Conservation (phyloP, 176 grass and related monocot species). For the Musa beccarii region DNA sequence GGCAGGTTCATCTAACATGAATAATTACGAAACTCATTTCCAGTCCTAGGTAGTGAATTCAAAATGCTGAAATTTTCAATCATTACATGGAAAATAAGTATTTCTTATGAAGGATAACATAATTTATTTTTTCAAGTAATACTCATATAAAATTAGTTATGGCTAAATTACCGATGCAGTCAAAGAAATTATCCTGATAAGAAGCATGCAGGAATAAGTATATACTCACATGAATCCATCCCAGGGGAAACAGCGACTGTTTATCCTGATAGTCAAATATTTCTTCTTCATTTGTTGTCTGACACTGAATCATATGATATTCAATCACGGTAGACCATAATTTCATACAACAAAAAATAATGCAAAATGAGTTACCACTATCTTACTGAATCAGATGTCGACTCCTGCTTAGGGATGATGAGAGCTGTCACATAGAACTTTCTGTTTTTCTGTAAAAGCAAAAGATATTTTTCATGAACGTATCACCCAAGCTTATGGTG, state of each 20-base stretch:
- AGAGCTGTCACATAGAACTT: constrained; percentile 50
- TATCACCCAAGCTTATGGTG: neutral
- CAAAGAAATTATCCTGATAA: neutral
- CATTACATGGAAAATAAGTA: neutral
- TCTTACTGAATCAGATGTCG: constrained; percentile 41
- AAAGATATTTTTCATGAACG: neutral
- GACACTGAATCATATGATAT: constrained; percentile 20
- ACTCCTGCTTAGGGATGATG: constrained; percentile 47
- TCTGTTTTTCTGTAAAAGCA: constrained; percentile 50
- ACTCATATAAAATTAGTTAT: neutral
- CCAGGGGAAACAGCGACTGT: constrained; percentile 48
- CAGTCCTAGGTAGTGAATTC: neutral
- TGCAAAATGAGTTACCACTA: neutral
- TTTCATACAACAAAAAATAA: neutral
- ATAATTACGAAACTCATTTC: neutral
- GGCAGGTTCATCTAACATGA: no score
- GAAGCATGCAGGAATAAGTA: neutral
- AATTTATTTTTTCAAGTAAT: neutral
- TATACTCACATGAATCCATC: constrained; percentile 49
- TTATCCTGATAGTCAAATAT: constrained; percentile 56
- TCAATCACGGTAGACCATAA: constrained; percentile 10
- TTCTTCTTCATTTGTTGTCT: constrained; percentile 61
- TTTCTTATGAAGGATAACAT: neutral
- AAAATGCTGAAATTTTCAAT: neutral
- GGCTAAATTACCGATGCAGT: neutral